phyloP scores from a whole-genome alignment of 352 stramenopile species.

The Phytophthora ohioensis region DNA sequence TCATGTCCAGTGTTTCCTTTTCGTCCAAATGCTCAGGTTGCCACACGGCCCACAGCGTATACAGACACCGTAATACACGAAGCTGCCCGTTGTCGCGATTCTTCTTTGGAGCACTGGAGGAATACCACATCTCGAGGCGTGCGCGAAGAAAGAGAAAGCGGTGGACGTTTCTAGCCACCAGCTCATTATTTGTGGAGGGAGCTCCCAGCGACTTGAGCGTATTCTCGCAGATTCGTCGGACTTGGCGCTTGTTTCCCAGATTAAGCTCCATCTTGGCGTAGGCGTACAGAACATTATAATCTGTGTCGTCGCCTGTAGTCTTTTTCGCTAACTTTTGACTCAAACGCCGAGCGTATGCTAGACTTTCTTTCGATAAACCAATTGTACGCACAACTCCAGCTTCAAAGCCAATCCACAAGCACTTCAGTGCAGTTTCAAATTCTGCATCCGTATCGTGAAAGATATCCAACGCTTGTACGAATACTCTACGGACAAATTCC shows the following conservation, averaged over 20 bases:
- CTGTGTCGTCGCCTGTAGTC: conserved; percentile 5
- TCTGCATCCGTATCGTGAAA: conserved; percentile 28
- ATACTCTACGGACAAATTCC: conserved; percentile 51
- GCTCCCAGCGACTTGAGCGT: conserved; percentile 45
- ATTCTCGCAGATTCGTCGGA: conserved; percentile 67
- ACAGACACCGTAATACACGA: conserved; percentile 39
- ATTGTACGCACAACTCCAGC: conserved; percentile 28
- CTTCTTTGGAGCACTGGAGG: conserved; percentile 8
- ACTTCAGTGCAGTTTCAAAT: conserved; percentile 42
- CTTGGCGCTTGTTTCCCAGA: conserved; percentile 54
- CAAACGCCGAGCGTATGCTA: conserved; percentile 40
- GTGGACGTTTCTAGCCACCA: conserved; percentile 46
- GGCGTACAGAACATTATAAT: conserved; percentile 48
- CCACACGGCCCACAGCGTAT: conserved; percentile 51
- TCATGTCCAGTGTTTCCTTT: conserved; percentile 42
- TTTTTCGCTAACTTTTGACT: conserved; percentile 46
- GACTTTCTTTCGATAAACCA: neutral
- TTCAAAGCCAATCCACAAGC: conserved; percentile 64
- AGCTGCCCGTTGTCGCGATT: conserved; percentile 15
- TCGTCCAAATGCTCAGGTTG: conserved; percentile 19
- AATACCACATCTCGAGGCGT: conserved; percentile 46
- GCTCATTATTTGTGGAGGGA: conserved; percentile 1
- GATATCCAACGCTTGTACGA: conserved; percentile 36
- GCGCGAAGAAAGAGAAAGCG: conserved; percentile 63
- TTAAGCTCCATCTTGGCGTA: conserved; percentile 66